Conservation (phyloP, 208 protist species). For the Endotrypanum monterogeii region DNA sequence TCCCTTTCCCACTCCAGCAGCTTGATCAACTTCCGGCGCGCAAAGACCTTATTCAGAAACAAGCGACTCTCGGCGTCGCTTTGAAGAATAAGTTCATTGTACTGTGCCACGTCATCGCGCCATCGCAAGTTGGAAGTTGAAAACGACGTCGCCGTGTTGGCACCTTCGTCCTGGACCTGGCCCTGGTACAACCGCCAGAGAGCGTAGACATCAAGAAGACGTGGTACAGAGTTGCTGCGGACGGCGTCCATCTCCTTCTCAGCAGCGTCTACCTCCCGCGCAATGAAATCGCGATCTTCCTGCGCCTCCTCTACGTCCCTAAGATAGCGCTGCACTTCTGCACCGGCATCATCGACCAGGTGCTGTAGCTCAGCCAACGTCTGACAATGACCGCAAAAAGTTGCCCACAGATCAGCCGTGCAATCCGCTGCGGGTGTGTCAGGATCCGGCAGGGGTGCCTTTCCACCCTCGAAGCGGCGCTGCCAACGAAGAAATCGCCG, state of each 20-base stretch:
- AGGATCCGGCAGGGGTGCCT: constrained; percentile 30
- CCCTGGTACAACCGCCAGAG: constrained; percentile 88
- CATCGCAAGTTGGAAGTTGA: constrained; percentile 74
- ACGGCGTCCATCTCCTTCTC: constrained; percentile 27
- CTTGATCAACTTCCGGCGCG: constrained; percentile 84
- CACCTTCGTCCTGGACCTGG: constrained; percentile 93
- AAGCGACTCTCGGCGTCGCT: constrained; percentile 77
- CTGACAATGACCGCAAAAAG: constrained; percentile 61
- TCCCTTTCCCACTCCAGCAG: constrained; percentile 74
- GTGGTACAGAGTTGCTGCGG: constrained; percentile 29
- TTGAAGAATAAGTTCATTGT: constrained; percentile 84
- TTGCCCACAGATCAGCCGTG: constrained; percentile 52
- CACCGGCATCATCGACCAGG: constrained; percentile 29
- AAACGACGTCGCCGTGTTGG: constrained; percentile 83
- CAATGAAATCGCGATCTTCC: constrained; percentile 22
- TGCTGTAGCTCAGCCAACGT: constrained; percentile 39
- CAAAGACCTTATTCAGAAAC: constrained; percentile 77
- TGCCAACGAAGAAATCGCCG: constrained; percentile 75
- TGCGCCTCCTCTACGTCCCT: constrained; percentile 32
- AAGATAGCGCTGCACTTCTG: constrained; percentile 27
- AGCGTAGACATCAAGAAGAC: constrained; percentile 65
- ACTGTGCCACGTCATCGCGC: constrained; percentile 56
- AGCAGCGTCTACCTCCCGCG: constrained; percentile 26
- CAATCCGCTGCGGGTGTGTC: constrained; percentile 40
- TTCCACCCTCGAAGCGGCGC: constrained; percentile 62